Evolutionary conservation across 78 protist species (phyloP).

Genomic region (Dictyostelium citrinum): DNA sequence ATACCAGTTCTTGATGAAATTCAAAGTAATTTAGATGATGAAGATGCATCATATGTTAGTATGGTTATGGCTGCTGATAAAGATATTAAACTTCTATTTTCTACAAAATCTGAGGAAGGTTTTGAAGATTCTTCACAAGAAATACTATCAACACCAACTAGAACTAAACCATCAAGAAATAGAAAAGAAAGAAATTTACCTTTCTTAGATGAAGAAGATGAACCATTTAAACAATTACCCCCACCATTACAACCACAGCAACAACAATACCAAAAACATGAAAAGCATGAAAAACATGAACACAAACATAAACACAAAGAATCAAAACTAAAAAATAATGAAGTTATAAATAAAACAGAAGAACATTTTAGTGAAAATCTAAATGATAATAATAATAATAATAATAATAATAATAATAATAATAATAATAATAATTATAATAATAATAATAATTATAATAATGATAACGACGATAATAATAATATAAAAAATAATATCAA

Average conservation of each 20-base stretch:
- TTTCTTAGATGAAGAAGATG: not conserved
- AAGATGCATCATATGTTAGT: conserved; percentile 34
- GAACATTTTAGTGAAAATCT: not conserved
- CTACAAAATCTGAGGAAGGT: not conserved
- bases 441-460: not conserved
- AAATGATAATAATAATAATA: not conserved
- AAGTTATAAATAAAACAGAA: not conserved
- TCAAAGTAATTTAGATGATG: conserved; percentile 15
- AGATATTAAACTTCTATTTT: not conserved
- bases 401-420: too few species aligned
- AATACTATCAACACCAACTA: not conserved
- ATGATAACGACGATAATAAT: too few species aligned
- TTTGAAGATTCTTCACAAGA: not conserved
- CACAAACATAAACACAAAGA: not conserved
- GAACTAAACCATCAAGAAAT: not conserved
- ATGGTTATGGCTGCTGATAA: conserved; percentile 13
- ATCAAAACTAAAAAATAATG: not conserved
- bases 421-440: not conserved
- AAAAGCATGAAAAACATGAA: not conserved
- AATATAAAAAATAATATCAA: not conserved
- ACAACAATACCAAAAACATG: not conserved
- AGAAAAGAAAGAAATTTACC: not conserved
- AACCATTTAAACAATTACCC: not conserved
- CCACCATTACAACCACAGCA: not conserved
- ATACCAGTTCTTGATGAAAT: not conserved